Conservation (phyloP, 2,329 filamentous ascomycete species). For the Metarhizium album region DNA sequence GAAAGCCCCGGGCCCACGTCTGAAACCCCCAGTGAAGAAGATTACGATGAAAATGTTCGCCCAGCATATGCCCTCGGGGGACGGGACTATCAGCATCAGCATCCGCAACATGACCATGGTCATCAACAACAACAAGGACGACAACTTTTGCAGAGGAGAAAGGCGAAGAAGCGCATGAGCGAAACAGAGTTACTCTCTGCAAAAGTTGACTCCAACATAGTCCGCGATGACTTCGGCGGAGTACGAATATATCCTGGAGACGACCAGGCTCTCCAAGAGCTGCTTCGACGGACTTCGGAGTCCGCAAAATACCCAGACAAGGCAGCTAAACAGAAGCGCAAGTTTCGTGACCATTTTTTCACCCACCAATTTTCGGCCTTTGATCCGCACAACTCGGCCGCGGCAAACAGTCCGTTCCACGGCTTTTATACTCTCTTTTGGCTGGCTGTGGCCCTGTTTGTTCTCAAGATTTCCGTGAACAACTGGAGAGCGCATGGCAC, state of each 20-base stretch:
- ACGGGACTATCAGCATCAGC: background rate
- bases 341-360: conserved; percentile 49
- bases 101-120: too few species aligned
- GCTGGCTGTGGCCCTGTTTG: conserved; percentile 56
- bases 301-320: conserved; percentile 11
- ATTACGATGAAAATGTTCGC: conserved; percentile 30
- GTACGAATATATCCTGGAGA: conserved; percentile 19
- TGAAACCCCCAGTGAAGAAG: conserved; percentile 34
- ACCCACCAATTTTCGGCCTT: conserved; percentile 64
- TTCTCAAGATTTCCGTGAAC: conserved; percentile 53
- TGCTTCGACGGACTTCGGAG: conserved; percentile 16
- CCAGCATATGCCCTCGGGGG: conserved; percentile 13
- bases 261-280: conserved; percentile 18
- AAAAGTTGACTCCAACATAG: conserved; percentile 7
- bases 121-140: too few species aligned
- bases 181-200: background rate
- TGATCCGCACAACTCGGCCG: conserved; percentile 57
- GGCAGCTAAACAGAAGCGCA: conserved; percentile 11
- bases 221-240: conserved; percentile 13
- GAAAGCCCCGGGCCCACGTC: conserved; percentile 16
- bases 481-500: conserved; percentile 62
- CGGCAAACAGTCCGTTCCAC: conserved; percentile 59
- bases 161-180: background rate
- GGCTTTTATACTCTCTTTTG: conserved; percentile 76
- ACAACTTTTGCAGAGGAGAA: conserved; percentile 1